These are phyloP conservation scores for Rutstroemia sp. DNA, from an alignment of 2,329 filamentous ascomycete species.

Conservation along the genomic window DNA sequence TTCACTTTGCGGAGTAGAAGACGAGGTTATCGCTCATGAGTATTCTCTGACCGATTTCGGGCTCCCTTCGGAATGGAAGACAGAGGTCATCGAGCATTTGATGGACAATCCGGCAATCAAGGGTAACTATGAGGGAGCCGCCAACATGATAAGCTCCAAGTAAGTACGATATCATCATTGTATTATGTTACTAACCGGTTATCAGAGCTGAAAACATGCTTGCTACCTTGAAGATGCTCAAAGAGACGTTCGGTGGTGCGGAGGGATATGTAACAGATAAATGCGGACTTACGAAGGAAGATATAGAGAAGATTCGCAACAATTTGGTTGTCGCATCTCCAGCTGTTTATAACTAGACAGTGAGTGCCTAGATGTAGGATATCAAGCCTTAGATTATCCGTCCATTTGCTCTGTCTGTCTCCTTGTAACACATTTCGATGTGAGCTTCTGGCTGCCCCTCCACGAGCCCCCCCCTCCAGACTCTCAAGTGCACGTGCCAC, in stretches of 20 bases:
- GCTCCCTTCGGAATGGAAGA: slow-evolving; percentile 42
- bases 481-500: not conserved
- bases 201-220: slow-evolving; percentile 42
- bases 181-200: slow-evolving; percentile 4
- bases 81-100: slow-evolving; percentile 42
- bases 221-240: slow-evolving; percentile 44
- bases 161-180: slow-evolving; percentile 13
- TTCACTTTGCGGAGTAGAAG: slow-evolving; percentile 52
- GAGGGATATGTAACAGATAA: slow-evolving; percentile 54
- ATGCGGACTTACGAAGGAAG: slow-evolving; percentile 48
- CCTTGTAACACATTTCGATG: not conserved
- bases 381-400: not conserved
- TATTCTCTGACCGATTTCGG: slow-evolving; percentile 62
- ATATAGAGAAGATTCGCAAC: slow-evolving; percentile 44
- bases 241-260: slow-evolving; percentile 52
- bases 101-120: slow-evolving; percentile 43
- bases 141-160: slow-evolving; percentile 37
- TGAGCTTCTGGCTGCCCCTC: not conserved
- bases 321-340: slow-evolving; percentile 37
- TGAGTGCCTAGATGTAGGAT: too few species aligned
- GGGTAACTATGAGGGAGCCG: slow-evolving; percentile 30
- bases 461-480: not conserved
- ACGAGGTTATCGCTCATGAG: slow-evolving; percentile 55
- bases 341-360: slow-evolving; percentile 9
- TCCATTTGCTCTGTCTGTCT: not conserved